These are phyloP conservation scores for Ceriops zippeliana DNA, from an alignment of 345 rosid species.

Conservation along the genomic window DNA sequence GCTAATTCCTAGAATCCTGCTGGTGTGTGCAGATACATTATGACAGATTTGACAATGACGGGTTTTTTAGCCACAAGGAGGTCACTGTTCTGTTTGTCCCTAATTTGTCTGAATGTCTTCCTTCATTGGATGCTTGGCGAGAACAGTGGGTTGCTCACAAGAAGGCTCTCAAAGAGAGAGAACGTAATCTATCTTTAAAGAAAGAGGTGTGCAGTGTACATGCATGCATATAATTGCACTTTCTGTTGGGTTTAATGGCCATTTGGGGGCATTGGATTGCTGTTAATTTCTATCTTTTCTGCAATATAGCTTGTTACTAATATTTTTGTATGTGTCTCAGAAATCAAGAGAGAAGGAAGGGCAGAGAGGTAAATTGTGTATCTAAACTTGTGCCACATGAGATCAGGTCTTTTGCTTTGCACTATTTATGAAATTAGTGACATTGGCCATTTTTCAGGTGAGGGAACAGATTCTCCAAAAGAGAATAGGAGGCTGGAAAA, in stretches of 20 bases:
- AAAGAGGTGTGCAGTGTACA: constrained; percentile 36
- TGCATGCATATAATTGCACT: not conserved
- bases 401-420: constrained; percentile 7
- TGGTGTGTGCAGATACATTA: constrained; percentile 73
- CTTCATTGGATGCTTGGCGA: constrained; percentile 74
- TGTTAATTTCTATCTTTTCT: not conserved
- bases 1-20: constrained; percentile 8
- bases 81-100: constrained; percentile 89
- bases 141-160: constrained; percentile 79
- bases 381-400: constrained; percentile 4
- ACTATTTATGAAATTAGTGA: constrained; percentile 6
- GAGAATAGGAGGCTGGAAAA: constrained; percentile 37
- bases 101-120: constrained; percentile 83
- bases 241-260: not conserved
- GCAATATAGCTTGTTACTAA: constrained; percentile 3
- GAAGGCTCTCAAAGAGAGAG: constrained; percentile 66
- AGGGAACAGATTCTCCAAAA: constrained; percentile 35
- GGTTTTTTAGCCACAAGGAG: constrained; percentile 81
- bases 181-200: constrained; percentile 43
- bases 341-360: constrained; percentile 50
- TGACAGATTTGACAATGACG: constrained; percentile 83
- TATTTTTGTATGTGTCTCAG: constrained; percentile 34
- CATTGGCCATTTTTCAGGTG: constrained; percentile 24
- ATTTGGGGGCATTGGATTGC: no score
- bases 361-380: constrained; percentile 45